A percentile compares a stretch with the other conserved stretches of the same genome.
Conservation (phyloP, 768 basidiomycete species). For the Jaapia argillacea region DNA sequence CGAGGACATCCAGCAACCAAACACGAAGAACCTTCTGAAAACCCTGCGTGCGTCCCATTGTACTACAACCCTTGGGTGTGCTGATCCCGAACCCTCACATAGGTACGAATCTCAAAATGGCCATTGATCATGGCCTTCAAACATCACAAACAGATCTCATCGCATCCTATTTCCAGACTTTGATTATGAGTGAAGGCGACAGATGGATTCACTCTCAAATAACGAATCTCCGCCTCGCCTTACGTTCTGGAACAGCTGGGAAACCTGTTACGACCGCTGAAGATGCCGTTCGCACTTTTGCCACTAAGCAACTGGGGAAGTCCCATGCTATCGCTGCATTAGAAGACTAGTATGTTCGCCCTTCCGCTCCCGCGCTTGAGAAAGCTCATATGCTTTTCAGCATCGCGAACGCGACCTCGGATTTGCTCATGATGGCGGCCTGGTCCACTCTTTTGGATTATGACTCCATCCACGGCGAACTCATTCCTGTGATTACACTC, state of each 20-base stretch:
- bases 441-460: constrained; percentile 61
- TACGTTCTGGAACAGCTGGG: constrained; percentile 56
- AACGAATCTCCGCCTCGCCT: constrained; percentile 54
- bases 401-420: constrained; percentile 82
- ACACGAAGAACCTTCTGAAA: constrained; percentile 67
- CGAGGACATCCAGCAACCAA: constrained; percentile 55
- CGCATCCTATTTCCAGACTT: constrained; percentile 87
- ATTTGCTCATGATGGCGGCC: constrained; percentile 72
- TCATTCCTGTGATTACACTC: constrained; percentile 53
- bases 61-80: constrained; percentile 1
- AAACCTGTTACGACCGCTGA: constrained; percentile 72
- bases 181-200: constrained; percentile 96
- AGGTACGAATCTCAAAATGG: constrained; percentile 83
- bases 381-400: not conserved
- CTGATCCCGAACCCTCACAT: not conserved
- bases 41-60: constrained; percentile 52
- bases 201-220: constrained; percentile 75
- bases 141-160: constrained; percentile 77
- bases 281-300: constrained; percentile 72
- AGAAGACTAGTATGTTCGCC: constrained; percentile 73
- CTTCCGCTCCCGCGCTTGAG: not conserved
- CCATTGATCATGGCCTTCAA: constrained; percentile 81
- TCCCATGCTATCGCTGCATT: constrained; percentile 70
- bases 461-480: constrained; percentile 49
- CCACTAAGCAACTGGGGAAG: constrained; percentile 77